Evolutionary conservation across 805 yeast genomes (phyloP).

Genomic region (Diddensiella santjacobensis): DNA sequence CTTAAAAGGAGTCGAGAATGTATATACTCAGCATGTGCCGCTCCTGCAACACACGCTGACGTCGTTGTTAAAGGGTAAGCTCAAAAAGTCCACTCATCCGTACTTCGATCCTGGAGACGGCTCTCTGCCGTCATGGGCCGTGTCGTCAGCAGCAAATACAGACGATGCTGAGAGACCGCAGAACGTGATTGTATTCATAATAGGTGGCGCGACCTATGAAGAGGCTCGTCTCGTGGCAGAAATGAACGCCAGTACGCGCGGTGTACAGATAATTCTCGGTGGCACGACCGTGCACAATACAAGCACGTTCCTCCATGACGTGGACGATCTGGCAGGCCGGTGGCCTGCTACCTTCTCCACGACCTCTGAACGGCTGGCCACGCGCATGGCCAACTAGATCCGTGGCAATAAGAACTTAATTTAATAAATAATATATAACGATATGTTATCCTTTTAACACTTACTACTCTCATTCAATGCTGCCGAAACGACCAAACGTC

Average conservation of each 20-base stretch:
- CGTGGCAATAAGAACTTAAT: too few relatives aligned
- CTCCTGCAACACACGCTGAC: constrained; percentile 51
- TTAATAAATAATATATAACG: too few relatives aligned
- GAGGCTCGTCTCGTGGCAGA: constrained; percentile 82
- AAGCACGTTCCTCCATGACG: constrained; percentile 36
- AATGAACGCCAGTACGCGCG: constrained; percentile 49
- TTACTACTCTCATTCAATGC: constrained; percentile 5
- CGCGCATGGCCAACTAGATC: background rate
- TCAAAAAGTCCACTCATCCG: constrained; percentile 41
- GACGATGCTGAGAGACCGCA: constrained; percentile 32
- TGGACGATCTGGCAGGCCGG: constrained; percentile 37
- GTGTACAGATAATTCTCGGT: constrained; percentile 72
- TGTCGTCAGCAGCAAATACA: background rate
- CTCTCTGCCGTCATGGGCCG: constrained; percentile 27
- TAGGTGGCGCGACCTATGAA: constrained; percentile 91
- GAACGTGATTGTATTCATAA: constrained; percentile 39
- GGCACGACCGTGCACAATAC: constrained; percentile 63
- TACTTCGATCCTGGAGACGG: constrained; percentile 38
- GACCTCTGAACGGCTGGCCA: constrained; percentile 12
- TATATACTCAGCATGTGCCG: constrained; percentile 91
- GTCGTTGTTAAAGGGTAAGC: constrained; percentile 40
- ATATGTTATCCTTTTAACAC: background rate
- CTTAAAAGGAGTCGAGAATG: constrained; percentile 43
- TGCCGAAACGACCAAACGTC: constrained; percentile 50
- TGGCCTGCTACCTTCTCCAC: constrained; percentile 31